Evolutionary conservation across 2,329 filamentous ascomycete genomes (phyloP).

Genomic region (Aspergillus persii): DNA sequence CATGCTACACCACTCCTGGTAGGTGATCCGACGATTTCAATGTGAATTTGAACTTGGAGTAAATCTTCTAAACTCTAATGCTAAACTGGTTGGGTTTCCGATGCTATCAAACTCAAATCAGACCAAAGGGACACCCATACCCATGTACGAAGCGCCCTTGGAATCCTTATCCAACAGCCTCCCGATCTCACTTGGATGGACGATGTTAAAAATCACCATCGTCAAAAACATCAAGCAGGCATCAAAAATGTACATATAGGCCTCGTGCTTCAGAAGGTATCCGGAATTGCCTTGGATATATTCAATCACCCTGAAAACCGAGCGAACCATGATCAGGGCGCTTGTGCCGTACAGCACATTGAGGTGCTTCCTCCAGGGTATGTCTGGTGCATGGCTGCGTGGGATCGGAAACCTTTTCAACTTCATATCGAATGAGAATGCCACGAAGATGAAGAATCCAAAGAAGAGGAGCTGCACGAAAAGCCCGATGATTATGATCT

Average conservation of each 20-base stretch:
- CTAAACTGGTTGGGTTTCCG: not conserved
- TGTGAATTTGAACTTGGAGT: no score
- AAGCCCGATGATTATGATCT: constrained; percentile 55
- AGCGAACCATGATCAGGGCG: constrained; percentile 20
- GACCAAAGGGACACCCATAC: not conserved
- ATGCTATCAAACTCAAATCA: not conserved
- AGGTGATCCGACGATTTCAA: no score
- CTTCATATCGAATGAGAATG: constrained; percentile 9
- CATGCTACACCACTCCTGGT: not conserved
- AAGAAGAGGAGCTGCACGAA: constrained; percentile 60
- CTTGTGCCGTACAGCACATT: constrained; percentile 14
- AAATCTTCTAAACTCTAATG: no score
- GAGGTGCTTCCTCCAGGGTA: constrained; percentile 10
- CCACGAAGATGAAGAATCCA: constrained; percentile 51
- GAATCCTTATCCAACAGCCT: not conserved
- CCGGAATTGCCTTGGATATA: constrained; percentile 19
- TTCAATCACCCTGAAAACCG: constrained; percentile 19
- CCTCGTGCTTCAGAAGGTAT: constrained; percentile 17
- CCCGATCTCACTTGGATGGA: constrained; percentile 1
- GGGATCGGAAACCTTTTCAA: constrained; percentile 3
- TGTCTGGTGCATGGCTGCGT: not conserved
- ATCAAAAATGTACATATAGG: constrained; percentile 19
- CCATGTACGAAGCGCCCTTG: not conserved
- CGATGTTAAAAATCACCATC: not conserved
- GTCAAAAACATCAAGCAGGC: constrained; percentile 1